phyloP scores from a whole-genome alignment of 805 yeast genomes.

The Kregervanrija pseudodelftensis region DNA sequence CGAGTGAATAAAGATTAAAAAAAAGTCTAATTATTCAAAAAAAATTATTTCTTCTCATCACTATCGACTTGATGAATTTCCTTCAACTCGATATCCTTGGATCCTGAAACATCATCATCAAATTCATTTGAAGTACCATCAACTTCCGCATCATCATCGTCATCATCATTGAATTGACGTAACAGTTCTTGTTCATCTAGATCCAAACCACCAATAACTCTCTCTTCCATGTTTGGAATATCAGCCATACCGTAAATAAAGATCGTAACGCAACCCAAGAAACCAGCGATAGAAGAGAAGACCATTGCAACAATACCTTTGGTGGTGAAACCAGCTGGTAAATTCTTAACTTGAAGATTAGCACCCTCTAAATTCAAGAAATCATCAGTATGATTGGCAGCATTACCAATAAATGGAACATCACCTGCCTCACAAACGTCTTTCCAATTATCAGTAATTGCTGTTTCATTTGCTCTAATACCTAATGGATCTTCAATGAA shows the following conservation, averaged over 20 bases:
- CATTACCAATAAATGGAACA: conserved; percentile 64
- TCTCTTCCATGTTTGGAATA: conserved; percentile 57
- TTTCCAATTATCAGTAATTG: conserved; percentile 53
- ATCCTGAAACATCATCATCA: conserved; percentile 2
- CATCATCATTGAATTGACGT: conserved; percentile 22
- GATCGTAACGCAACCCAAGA: conserved; percentile 73
- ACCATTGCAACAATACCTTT: conserved; percentile 92
- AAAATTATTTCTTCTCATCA: background rate
- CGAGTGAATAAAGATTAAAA: no score
- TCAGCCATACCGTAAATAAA: conserved; percentile 84
- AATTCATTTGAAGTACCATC: background rate
- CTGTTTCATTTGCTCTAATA: conserved; percentile 53
- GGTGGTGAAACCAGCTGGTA: conserved; percentile 91
- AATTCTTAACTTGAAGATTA: conserved; percentile 53
- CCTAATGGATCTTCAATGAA: conserved; percentile 78
- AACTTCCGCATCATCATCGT: conserved; percentile 10
- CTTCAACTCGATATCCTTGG: no score
- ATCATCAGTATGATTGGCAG: conserved; percentile 71
- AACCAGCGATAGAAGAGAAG: conserved; percentile 81
- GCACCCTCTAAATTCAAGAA: conserved; percentile 67
- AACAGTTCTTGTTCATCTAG: conserved; percentile 36
- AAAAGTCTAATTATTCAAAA: no score
- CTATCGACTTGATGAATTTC: background rate
- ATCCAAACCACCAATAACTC: conserved; percentile 50
- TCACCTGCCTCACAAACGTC: conserved; percentile 53